Conservation (phyloP, 306 rosid genomes). For the Vachellia pachyceras region DNA sequence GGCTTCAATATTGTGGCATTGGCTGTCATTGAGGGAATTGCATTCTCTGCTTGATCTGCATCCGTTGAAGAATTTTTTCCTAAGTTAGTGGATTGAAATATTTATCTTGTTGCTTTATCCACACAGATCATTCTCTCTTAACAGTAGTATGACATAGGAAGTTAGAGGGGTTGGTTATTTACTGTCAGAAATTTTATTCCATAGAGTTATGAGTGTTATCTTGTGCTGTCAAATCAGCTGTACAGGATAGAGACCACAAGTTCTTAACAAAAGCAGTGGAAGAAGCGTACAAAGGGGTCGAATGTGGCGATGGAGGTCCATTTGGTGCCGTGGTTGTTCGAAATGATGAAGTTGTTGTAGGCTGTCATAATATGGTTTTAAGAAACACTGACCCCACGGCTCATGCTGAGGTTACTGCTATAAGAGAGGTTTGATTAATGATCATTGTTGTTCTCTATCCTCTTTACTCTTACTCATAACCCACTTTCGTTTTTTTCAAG, state of each 20-base stretch:
- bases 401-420: conserved; percentile 7
- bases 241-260: conserved; percentile 17
- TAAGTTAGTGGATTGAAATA: background rate
- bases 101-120: background rate
- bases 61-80: background rate
- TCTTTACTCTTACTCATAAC: background rate
- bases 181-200: background rate
- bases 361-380: conserved; percentile 7
- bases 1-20: background rate
- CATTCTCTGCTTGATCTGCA: background rate
- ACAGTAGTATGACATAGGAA: background rate
- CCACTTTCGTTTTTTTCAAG: background rate
- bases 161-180: background rate
- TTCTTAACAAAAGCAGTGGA: conserved; percentile 12
- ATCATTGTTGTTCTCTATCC: background rate
- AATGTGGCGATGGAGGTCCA: conserved; percentile 8
- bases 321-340: conserved; percentile 10
- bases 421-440: background rate
- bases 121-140: background rate
- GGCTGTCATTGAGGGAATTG: background rate
- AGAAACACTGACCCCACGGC: conserved; percentile 4
- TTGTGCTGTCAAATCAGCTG: conserved; percentile 8
- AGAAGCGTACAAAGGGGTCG: conserved; percentile 8
- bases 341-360: background rate
- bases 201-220: background rate